A percentile compares a stretch with the other conserved stretches of the same genome.
These are phyloP conservation scores for Pythium apleroticum DNA, from an alignment of 352 stramenopile genomes.

Conservation along the genomic window DNA sequence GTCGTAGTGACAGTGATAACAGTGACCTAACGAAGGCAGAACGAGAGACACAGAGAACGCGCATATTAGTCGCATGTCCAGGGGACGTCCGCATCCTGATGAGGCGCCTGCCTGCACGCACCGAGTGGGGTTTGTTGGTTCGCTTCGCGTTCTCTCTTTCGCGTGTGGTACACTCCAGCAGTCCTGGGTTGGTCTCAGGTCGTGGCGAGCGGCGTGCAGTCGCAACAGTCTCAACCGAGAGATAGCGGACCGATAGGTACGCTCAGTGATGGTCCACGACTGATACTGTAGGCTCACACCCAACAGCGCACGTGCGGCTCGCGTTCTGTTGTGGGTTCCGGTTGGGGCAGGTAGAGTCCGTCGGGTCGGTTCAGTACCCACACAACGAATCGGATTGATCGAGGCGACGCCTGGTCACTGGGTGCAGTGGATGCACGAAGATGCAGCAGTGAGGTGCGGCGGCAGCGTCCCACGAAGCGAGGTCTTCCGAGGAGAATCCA, in stretches of 20 bases:
- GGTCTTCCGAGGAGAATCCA: background rate
- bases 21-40: background rate
- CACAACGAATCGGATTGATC: background rate
- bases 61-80: background rate
- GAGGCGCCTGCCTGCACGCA: background rate
- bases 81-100: background rate
- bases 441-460: background rate
- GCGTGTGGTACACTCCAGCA: background rate
- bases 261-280: no score
- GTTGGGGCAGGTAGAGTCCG: background rate
- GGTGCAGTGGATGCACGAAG: background rate
- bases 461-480: background rate
- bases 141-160: background rate
- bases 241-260: background rate
- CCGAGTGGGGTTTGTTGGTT: background rate
- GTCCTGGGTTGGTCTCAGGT: background rate
- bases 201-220: background rate
- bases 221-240: background rate
- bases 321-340: background rate
- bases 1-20: background rate
- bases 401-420: background rate
- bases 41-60: background rate
- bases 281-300: background rate
- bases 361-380: background rate
- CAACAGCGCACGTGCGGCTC: background rate